Evolutionary conservation across 106 monocot genomes (phyloP), one percentile per base, ranked within the genome.

Genomic region (Agapanthus africanus): DNA sequence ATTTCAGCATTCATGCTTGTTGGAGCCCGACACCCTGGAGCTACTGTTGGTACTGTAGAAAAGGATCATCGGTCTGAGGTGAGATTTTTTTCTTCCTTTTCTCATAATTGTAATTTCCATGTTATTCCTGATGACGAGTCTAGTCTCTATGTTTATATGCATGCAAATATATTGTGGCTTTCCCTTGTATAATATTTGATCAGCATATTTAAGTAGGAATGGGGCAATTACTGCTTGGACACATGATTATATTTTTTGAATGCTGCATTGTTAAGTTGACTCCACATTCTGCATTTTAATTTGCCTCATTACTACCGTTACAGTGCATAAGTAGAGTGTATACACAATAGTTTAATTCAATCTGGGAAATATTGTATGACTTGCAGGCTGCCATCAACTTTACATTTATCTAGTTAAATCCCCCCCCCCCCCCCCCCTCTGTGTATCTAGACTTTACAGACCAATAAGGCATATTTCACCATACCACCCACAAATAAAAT

Each of bases 1-100:
- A 99, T 99, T 71, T 72, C 86, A 62, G 80, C 97, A 41, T 99
- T 99, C 71, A 99, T 99, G 97, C 97, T 99, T 75, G 97, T 93
- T 33, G 92, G 97, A 23, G 90, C 90, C 16, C 89, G 97, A n/a
- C 89, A 99, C 83, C 84, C 84, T 11, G 93, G 99, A 30, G 84
- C 87, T 66, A 90, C 82, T 39, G 85, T 99, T 72, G 99, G 99
- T 40, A 73, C 33, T 70, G 99, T 99, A 11, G 99, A 99, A 64
- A 90, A 83, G 36, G 87, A 93, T 33, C 68, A 99, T 63, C 70
- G 79, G 14, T 79, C 77, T 34, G 99, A 99, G 82, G 97, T 65
- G 34, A 68, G 57, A n/a, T n/a, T 63, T n/a, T n/a, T n/a, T n/a
- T n/a, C n/a, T n/a, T n/a, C n/a, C 22, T 50, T 65, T 50, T 38